Percentiles rank a stretch among this genome's conserved stretches.
Evolutionary conservation across 163 green algal species (phyloP).

Genomic region (Scenedesmus sp.): DNA sequence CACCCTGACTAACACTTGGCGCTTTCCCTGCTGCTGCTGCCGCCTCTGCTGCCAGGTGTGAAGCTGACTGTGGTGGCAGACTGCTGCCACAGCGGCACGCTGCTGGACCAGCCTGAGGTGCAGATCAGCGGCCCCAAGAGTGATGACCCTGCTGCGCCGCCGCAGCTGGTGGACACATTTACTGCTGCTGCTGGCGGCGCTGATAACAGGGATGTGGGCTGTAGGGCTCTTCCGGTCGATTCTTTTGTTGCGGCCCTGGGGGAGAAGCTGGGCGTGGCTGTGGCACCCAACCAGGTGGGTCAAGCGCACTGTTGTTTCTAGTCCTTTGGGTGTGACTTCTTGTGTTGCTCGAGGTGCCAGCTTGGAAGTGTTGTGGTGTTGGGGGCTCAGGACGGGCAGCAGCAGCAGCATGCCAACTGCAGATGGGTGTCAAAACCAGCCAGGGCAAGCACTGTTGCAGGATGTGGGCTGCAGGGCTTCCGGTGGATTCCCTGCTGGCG

Average conservation of each 20-base stretch:
- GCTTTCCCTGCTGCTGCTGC: background rate
- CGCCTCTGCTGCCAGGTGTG: background rate
- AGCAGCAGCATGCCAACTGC: too few species aligned
- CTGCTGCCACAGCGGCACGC: constrained; percentile 76
- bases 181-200: constrained; percentile 3
- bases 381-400: too few species aligned
- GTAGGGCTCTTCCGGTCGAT: constrained; percentile 63
- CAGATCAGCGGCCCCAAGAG: constrained; percentile 75
- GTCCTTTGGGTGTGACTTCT: too few species aligned
- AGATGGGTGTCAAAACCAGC: too few species aligned
- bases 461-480: constrained; percentile 56
- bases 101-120: constrained; percentile 76
- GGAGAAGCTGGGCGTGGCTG: constrained; percentile 51
- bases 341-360: too few species aligned
- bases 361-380: too few species aligned
- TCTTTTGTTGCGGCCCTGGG: constrained; percentile 57
- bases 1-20: background rate
- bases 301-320: too few species aligned
- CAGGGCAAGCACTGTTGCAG: too few species aligned
- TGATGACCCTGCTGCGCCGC: constrained; percentile 51
- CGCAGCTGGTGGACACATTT: constrained; percentile 49
- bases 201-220: constrained; percentile 17
- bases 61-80: constrained; percentile 44
- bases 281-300: background rate
- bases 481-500: constrained; percentile 55